Base-by-base conservation (phyloP, 2,329 filamentous ascomycete species). In the Ophiostoma ips region DNA sequence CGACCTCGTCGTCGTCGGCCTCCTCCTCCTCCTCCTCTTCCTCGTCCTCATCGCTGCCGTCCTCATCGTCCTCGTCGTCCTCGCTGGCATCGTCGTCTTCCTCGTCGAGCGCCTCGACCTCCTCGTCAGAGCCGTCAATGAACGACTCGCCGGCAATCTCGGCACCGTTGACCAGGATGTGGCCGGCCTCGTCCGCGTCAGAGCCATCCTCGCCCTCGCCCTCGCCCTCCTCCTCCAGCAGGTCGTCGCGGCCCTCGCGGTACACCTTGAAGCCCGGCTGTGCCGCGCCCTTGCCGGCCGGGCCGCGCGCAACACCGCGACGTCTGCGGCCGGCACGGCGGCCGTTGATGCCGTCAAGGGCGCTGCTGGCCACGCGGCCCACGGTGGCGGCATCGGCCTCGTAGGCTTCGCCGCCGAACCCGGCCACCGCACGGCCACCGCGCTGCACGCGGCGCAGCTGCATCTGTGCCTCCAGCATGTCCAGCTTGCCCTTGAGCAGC, bases 381-480 rank as follows among this genome's bases (percentile, higher is more conserved):
- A 49, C 35, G 2, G 15, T 40, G 16, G 44, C 30, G 13, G 43
- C 43, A 19, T 45, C 43, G 5, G 43, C 28, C 43, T 19, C 16
- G 30, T 45, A 45, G 1, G 38, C 36, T 2, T 41, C 33, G 37
- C 30, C 44, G 56, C 60, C 7, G 56, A 54, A 64, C 62, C 46
- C 68, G 51, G 44, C 13, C 21, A 56, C 63, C 2, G 15, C 15
- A 18, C 31, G 35, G 55, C 50, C 61, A 53, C 52, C 63, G 55
- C 66, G 73, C 59, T 83, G 79, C 66, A 88, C 51, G 50, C 79
- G 79, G 46, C 92, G 75, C 58, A 95, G 69, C 59, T 86, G 79
- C 64, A 96, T 82, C 67, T 98, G 92, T 7, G 87, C 83, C 60
- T 92, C 84, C 46, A 96, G 74, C 78, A 98, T 87, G 62, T 96